phyloP scores from a whole-genome alignment of 2,329 filamentous ascomycete species.

The Fusarium anguioides region DNA sequence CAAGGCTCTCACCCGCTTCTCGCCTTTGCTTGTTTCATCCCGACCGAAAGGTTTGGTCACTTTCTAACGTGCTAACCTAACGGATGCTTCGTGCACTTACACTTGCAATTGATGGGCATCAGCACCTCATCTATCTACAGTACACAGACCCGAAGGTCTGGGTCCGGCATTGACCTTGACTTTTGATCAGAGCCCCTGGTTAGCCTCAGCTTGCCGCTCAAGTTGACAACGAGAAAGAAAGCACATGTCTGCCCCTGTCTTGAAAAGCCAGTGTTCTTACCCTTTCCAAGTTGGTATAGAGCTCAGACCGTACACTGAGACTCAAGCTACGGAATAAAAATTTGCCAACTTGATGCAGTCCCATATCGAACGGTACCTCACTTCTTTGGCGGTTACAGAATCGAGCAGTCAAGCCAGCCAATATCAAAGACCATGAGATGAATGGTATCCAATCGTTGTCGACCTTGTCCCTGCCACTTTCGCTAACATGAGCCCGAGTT shows the following conservation, averaged over 20 bases:
- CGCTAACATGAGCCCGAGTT: conserved; percentile 44
- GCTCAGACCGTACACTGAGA: background rate
- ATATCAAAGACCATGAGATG: conserved; percentile 17
- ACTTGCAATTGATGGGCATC: background rate
- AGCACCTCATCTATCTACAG: background rate
- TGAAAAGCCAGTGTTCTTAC: background rate
- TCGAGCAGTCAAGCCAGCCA: conserved; percentile 10
- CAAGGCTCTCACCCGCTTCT: conserved; percentile 12
- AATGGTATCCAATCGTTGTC: conserved; percentile 28
- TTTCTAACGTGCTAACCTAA: background rate
- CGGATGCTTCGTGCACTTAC: conserved; percentile 11
- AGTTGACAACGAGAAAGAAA: conserved; percentile 8
- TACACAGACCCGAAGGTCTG: conserved; percentile 21
- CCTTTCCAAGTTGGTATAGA: background rate
- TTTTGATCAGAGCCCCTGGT: conserved; percentile 26
- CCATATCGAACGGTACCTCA: conserved; percentile 21
- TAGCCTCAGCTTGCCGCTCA: conserved; percentile 21
- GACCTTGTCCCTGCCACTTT: conserved; percentile 41
- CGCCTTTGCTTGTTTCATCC: conserved; percentile 10
- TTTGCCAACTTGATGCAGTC: background rate
- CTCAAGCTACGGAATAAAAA: background rate
- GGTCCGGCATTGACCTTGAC: conserved; percentile 37
- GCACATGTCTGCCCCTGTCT: background rate
- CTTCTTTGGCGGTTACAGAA: conserved; percentile 28
- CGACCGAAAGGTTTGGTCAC: conserved; percentile 4